Base-by-base conservation (phyloP, 371 early-diverging fungal genomes). In the Basidiobolus meristosporus region DNA sequence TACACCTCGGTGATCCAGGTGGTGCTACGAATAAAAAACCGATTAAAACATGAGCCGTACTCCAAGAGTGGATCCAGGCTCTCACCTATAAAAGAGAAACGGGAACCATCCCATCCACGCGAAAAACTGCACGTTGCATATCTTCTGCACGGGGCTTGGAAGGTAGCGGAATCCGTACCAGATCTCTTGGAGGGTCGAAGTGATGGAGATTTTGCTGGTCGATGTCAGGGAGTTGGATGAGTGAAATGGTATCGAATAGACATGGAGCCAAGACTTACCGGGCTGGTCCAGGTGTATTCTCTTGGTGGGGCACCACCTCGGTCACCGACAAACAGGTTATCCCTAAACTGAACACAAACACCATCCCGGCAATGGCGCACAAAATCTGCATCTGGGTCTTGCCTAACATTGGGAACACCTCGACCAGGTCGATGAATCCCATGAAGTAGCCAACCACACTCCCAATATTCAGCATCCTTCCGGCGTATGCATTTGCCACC, bases 91-190 rank as follows among this genome's bases (percentile, higher is more conserved):
- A 44, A 95, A 91, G 7, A 95, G 59, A 48, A 91, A 90, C 3
- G 92, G 90, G 49, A 95, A 95, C 89, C 91, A 90, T 7, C 87
- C 91, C 47, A 91, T 72, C 91, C 91, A 95, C 3, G 86, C 71
- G 60, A 83, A 85, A 39, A 92, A 77, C 47, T 92, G 92, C 3
- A 85, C 77, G 38, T 77, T 75, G 56, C 89, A 90, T 11, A 91
- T 59, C 10, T 62, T 54, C 42, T 73, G 76, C 31, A 91, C 66
- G 1, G 77, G 65, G 10, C 41, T 51, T 0, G 92, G 90, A 39
- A 91, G 53, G 33, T 62, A 41, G 46, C 69, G 59, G 28, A 73
- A 60, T 26, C 52, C 32, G 12, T 48, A 39, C 12, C 50, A 34
- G 7, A 60, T 40, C 0, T 45, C n/a, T n/a, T n/a, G n/a, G n/a